Base-by-base conservation (phyloP, 352 stramenopile genomes). In the Pythium sp. region DNA sequence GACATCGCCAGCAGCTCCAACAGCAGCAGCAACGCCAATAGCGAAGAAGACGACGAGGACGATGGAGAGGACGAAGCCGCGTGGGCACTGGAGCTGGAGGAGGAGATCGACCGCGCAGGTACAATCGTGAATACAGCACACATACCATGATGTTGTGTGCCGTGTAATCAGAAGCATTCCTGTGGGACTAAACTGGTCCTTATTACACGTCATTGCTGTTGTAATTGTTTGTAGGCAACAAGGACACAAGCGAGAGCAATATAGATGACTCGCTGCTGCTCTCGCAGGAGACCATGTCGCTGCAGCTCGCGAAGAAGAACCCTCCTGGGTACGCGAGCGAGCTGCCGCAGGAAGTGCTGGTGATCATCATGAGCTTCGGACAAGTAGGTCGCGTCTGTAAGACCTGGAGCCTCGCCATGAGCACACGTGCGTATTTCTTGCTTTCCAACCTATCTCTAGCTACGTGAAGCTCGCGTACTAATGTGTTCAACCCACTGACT, bases 341-440 rank as follows among this genome's bases (percentile, higher is more conserved):
- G 12, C 74, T 95, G 60, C 87, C 86, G 8, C 82, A 87, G 11
- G 86, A 95, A 56, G 87, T 94, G 36, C 72, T 95, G 8, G 71
- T 89, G 32, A 75, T 87, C 36, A 81, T 94, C 41, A 76, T 92
- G 64, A 82, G 77, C 57, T 93, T 87, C 46, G 80, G 78, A 0
- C 80, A 84, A 68, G 84, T 95, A 2, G 86, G 87, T 24, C 86
- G 87, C 28, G 79, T 95, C 34, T 94, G 82, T 65, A 93, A 92
- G 59, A 73, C 86, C 11, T 95, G 86, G 87, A 94, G 87, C 71
- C 76, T 92, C 60, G 87, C 87, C 14, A 81, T 78, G 24, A 82
- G 85, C 68, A 78, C 79, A 41, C 51, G 82, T 90, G 71, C 65
- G 74, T 72, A 9, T 41, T 26, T 4, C 8, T 6, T 22, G 43